Evolutionary conservation across 345 rosid species (phyloP).

Genomic region (Lepidium aucheri): DNA sequence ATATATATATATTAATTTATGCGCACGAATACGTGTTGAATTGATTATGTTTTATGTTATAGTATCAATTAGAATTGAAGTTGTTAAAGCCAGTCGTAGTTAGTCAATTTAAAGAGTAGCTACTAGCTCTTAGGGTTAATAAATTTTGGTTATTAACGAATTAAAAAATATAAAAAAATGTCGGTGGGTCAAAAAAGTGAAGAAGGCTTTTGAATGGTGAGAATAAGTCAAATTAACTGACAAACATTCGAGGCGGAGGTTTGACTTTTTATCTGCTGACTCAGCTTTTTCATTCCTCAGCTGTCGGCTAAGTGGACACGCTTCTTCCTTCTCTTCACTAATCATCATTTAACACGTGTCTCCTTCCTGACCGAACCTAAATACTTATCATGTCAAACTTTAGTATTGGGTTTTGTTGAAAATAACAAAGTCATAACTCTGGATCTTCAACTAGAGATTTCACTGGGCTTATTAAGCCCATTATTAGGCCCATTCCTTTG

Average conservation of each 20-base stretch:
- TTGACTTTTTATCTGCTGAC: constrained; percentile 19
- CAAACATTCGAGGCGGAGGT: constrained; percentile 8
- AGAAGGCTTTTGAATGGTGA: constrained; percentile 1
- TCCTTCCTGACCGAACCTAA: too few relatives aligned
- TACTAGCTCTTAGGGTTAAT: too few relatives aligned
- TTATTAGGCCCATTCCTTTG: too few relatives aligned
- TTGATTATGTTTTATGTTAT: not conserved
- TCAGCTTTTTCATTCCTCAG: constrained; percentile 10
- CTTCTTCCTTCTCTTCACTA: not conserved
- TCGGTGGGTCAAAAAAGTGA: not conserved
- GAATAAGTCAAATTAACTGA: constrained; percentile 15
- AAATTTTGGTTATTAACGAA: not conserved
- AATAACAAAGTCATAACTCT: too few relatives aligned
- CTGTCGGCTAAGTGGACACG: constrained; percentile 27
- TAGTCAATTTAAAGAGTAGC: not conserved
- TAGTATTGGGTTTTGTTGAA: too few relatives aligned
- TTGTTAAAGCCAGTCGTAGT: not conserved
- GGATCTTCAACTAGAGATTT: too few relatives aligned
- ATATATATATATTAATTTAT: not conserved
- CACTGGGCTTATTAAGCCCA: too few relatives aligned
- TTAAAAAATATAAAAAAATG: not conserved
- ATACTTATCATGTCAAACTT: too few relatives aligned
- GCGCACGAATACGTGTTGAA: not conserved
- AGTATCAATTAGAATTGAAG: not conserved
- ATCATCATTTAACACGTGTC: not conserved